Conservation (phyloP, 306 rosid genomes). For the Boehmeria nivea region DNA sequence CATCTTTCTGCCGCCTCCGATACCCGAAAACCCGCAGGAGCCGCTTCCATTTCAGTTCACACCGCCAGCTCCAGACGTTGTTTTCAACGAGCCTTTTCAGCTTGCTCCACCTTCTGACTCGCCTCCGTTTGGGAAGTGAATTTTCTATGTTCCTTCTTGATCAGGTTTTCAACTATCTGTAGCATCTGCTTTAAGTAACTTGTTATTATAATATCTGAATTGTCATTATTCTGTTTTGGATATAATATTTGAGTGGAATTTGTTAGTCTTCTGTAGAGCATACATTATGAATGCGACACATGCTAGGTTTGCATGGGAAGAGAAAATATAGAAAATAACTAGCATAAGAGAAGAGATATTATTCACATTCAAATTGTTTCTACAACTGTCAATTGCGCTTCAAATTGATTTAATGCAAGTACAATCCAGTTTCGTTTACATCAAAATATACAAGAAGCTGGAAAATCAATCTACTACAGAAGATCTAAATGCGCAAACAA, state of each 20-base stretch:
- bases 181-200: too few species aligned
- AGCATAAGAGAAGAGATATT: neutral
- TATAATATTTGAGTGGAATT: too few species aligned
- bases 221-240: too few species aligned
- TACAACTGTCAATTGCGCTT: neutral
- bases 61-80: conserved; percentile 27
- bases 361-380: neutral
- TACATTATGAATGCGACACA: too few species aligned
- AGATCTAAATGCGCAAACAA: too few species aligned
- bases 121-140: conserved; percentile 11
- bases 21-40: conserved; percentile 39
- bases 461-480: neutral
- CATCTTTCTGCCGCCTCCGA: conserved; percentile 40
- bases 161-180: neutral
- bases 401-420: neutral
- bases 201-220: too few species aligned
- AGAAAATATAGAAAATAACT: too few species aligned
- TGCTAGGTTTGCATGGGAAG: too few species aligned
- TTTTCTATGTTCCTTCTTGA: neutral
- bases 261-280: too few species aligned
- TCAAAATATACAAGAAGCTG: neutral
- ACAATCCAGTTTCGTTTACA: too few species aligned
- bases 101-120: conserved; percentile 15
- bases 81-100: conserved; percentile 30
- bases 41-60: conserved; percentile 36